A percentile compares a stretch with the other conserved stretches of the same genome.
Conservation (phyloP, 345 rosid genomes). For the Durio zibethinus region DNA sequence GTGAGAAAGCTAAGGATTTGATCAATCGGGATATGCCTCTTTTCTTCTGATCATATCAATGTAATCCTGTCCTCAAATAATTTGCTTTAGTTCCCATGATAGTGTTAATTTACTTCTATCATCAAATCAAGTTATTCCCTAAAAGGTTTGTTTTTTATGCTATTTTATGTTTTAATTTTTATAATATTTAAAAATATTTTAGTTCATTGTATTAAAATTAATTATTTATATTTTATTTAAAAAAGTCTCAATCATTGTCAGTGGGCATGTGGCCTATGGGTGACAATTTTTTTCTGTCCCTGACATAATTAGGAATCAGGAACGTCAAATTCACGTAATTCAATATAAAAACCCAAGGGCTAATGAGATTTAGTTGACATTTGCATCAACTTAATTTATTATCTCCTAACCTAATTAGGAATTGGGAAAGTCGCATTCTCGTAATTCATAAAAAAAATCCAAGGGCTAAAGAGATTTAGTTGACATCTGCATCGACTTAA, state of each 20-base stretch:
- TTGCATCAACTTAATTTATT: too few relatives aligned
- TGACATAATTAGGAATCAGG: background rate
- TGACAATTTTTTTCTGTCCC: too few relatives aligned
- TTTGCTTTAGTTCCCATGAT: background rate
- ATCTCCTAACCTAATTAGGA: too few relatives aligned
- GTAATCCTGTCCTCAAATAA: background rate
- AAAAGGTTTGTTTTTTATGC: background rate
- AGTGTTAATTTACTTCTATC: background rate
- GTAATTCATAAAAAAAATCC: too few relatives aligned
- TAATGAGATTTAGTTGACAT: too few relatives aligned
- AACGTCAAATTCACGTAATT: background rate
- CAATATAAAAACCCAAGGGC: background rate
- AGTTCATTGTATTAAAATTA: background rate
- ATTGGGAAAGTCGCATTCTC: too few relatives aligned
- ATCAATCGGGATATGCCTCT: constrained; percentile 27
- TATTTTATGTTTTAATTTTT: background rate
- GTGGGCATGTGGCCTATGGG: background rate
- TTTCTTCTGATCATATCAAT: background rate
- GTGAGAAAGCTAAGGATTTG: constrained; percentile 33
- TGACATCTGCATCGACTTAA: too few relatives aligned
- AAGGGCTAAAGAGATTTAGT: too few relatives aligned
- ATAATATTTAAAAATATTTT: too few relatives aligned
- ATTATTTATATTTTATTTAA: too few relatives aligned
- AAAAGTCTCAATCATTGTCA: too few relatives aligned
- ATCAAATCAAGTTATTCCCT: background rate